Conservation (phyloP, 371 early-diverging fungal species). For the Lichtheimia hyalospora region DNA sequence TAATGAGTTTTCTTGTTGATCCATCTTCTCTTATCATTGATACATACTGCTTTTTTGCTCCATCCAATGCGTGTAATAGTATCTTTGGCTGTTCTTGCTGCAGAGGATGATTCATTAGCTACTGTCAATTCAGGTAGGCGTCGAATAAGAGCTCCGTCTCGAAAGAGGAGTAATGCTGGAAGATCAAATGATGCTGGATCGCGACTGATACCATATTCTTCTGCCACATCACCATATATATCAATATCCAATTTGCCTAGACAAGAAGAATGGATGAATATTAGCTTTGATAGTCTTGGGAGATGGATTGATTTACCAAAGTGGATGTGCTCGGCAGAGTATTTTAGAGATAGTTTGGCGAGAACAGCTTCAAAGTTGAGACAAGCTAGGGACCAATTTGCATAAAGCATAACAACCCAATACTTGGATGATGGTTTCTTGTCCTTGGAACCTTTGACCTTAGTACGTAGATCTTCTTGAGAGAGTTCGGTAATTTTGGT, state of each 20-base stretch:
- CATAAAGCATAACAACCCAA: slow-evolving; percentile 52
- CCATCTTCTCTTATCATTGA: neutral
- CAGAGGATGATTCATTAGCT: slow-evolving; percentile 10
- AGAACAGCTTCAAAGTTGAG: slow-evolving; percentile 53
- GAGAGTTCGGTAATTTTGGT: slow-evolving; percentile 44
- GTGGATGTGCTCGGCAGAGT: slow-evolving; percentile 34
- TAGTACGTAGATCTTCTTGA: slow-evolving; percentile 4
- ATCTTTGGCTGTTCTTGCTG: slow-evolving; percentile 37
- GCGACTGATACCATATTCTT: slow-evolving; percentile 44
- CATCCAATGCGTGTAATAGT: slow-evolving; percentile 51
- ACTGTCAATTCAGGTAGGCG: slow-evolving; percentile 43
- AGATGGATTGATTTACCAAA: slow-evolving; percentile 26
- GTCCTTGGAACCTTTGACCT: slow-evolving; percentile 16
- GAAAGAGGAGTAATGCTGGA: slow-evolving; percentile 46
- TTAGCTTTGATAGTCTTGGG: neutral
- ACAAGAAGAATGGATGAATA: neutral
- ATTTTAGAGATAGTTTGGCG: slow-evolving; percentile 43
- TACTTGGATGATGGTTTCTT: slow-evolving; percentile 24
- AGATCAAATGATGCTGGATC: slow-evolving; percentile 53
- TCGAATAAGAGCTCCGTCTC: slow-evolving; percentile 39
- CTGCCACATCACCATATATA: slow-evolving; percentile 38
- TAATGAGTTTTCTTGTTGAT: neutral
- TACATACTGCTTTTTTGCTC: slow-evolving; percentile 47
- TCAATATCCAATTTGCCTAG: slow-evolving; percentile 50
- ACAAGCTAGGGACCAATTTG: slow-evolving; percentile 51